These are phyloP conservation scores for Eremothecium cymbalariae DNA, from an alignment of 1,139 yeast genomes.

Conservation along the genomic window DNA sequence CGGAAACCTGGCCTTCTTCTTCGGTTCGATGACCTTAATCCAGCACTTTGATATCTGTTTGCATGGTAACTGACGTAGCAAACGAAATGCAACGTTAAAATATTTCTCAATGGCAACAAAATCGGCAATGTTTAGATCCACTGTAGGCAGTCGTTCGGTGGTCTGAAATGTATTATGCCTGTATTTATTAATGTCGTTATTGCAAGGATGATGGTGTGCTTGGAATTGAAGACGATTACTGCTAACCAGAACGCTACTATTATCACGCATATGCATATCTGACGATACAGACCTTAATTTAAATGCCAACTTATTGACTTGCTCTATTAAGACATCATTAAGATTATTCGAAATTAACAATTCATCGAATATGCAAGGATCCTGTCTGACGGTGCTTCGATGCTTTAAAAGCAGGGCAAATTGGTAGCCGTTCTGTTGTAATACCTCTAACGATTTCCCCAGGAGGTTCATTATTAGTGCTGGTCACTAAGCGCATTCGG, in stretches of 20 bases:
- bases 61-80: constrained; percentile 49
- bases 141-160: background rate
- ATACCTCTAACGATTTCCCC: background rate
- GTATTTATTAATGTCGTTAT: too few species aligned
- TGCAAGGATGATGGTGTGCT: too few species aligned
- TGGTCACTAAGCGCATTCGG: too few species aligned
- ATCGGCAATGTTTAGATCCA: constrained; percentile 6
- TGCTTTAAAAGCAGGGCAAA: constrained; percentile 7
- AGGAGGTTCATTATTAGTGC: constrained; percentile 7
- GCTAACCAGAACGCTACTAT: too few species aligned
- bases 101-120: constrained; percentile 10
- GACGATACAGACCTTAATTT: background rate
- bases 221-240: too few species aligned
- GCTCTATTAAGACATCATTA: background rate
- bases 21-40: constrained; percentile 60
- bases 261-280: too few species aligned
- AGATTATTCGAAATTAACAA: constrained; percentile 1
- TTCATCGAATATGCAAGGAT: background rate
- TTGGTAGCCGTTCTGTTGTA: constrained; percentile 8
- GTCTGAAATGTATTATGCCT: too few species aligned
- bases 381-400: constrained; percentile 1
- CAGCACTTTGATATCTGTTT: constrained; percentile 57
- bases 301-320: background rate
- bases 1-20: constrained; percentile 56
- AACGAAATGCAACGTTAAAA: constrained; percentile 17